Evolutionary conservation across 176 grass and related monocot genomes (phyloP), one percentile per base, ranked within the genome.

Genomic region (Miscanthus lutarioriparius): DNA sequence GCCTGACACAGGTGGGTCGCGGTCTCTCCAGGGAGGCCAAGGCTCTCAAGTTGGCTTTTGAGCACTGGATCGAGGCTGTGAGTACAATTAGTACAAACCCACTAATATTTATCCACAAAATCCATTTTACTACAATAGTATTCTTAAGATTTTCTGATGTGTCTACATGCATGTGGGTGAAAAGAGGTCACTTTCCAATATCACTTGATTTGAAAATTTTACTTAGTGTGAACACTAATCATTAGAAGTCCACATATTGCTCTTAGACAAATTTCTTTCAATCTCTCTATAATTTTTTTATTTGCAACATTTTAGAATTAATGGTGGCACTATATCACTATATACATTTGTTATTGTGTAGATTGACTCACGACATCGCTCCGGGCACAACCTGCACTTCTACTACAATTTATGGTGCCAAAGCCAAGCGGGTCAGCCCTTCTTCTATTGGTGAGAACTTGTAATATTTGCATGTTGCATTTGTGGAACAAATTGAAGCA

Each of bases 21-120:
- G 95, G 95, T 84, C 84, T 95, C 79, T 91, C 87, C 7, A 89
- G 71, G 38, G 92, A 98, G 7, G 78, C 27, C 23, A 90, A 78
- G 79, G 92, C 92, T 88, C 84, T 93, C 39, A 95, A 83, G 74
- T 86, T 98, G 33, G 95, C 95, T 54, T 91, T 98, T 83, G 86
- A 95, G 58, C 95, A 95, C 85, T 98, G 95, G 95, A 93, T 98
- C 22, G 95, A 98, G 84, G 95, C 95, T 38, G 95, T 98, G 67
- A 90, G 94, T 91, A 43, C 78, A 86, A 64, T 33, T 79, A 40
- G 4, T 90, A 67, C 79, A 78, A 13, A 49, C 70, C 37, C 11
- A 36, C 3, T 23, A 48, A 0, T 30, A 30, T 30, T 30, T 30
- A 30, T 30, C 28, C 28, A 30, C 28, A 30, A 30, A 30, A 30